phyloP scores from a whole-genome alignment of 2,329 filamentous ascomycete species.

The Penicillium freii region DNA sequence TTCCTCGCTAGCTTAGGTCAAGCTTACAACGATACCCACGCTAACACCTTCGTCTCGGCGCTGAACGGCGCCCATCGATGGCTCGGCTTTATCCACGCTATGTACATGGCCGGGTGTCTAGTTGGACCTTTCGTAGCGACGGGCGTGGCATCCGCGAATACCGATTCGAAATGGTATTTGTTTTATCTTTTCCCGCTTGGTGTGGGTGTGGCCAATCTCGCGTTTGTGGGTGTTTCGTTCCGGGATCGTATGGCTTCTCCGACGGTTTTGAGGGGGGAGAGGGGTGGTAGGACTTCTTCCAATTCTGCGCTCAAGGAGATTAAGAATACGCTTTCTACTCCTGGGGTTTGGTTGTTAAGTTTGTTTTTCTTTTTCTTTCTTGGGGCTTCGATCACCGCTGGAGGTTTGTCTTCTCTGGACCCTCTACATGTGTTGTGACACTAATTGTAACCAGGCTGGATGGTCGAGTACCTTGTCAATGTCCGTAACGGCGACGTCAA shows the following conservation, averaged over 20 bases:
- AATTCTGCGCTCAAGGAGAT: slow-evolving; percentile 24
- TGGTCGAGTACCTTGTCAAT: slow-evolving; percentile 63
- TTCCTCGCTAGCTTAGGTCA: slow-evolving; percentile 59
- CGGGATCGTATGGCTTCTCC: slow-evolving; percentile 37
- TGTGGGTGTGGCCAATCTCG: slow-evolving; percentile 53
- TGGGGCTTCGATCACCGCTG: slow-evolving; percentile 55
- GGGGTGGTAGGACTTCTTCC: background rate
- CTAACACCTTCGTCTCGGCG: slow-evolving; percentile 60
- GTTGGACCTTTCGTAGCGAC: slow-evolving; percentile 57
- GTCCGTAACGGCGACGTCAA: slow-evolving; percentile 58
- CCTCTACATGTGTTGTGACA: background rate
- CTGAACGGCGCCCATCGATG: slow-evolving; percentile 56
- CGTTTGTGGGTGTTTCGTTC: slow-evolving; percentile 51
- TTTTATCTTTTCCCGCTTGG: slow-evolving; percentile 59
- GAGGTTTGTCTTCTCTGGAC: slow-evolving; percentile 27
- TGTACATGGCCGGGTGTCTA: slow-evolving; percentile 58
- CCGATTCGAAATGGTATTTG: slow-evolving; percentile 50
- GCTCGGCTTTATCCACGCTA: slow-evolving; percentile 64
- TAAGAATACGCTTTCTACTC: slow-evolving; percentile 22
- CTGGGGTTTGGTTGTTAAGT: slow-evolving; percentile 56
- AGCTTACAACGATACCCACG: slow-evolving; percentile 63
- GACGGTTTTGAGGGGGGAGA: background rate
- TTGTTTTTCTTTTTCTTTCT: slow-evolving; percentile 65
- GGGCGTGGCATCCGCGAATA: slow-evolving; percentile 46
- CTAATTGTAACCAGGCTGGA: slow-evolving; percentile 50